These are phyloP conservation scores for Yamadazyma tumulicola DNA, from an alignment of 805 yeast genomes.

Conservation along the genomic window DNA sequence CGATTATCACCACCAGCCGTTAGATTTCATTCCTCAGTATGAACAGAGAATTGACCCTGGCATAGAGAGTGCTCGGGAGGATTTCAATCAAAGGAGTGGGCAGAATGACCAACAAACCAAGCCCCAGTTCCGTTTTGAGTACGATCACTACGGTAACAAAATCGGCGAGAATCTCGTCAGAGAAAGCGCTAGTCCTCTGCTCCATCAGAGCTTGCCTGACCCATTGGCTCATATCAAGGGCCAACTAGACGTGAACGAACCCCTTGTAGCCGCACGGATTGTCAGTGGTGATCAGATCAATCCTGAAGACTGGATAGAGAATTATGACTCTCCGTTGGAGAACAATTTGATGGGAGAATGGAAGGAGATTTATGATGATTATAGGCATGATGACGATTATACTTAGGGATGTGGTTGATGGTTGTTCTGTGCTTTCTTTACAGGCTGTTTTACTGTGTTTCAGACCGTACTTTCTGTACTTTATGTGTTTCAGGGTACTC, in stretches of 20 bases:
- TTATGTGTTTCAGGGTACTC: too few relatives aligned
- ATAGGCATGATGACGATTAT: constrained; percentile 38
- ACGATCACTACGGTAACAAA: constrained; percentile 9
- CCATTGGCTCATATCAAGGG: constrained; percentile 43
- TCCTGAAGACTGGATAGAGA: constrained; percentile 34
- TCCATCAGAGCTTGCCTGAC: constrained; percentile 25
- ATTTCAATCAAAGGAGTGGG: constrained; percentile 3
- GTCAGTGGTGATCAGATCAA: constrained; percentile 40
- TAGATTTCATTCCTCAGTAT: background rate
- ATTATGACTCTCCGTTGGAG: constrained; percentile 6
- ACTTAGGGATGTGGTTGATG: too few relatives aligned
- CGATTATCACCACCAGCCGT: too few relatives aligned
- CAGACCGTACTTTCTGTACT: too few relatives aligned
- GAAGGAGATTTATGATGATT: constrained; percentile 42
- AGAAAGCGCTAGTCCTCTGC: background rate
- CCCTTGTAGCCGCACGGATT: constrained; percentile 38
- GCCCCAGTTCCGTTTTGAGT: too few relatives aligned
- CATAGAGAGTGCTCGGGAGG: constrained; percentile 7
- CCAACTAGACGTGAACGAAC: constrained; percentile 26
- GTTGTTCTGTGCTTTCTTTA: too few relatives aligned
- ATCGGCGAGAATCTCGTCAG: background rate
- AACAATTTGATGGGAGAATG: constrained; percentile 13
- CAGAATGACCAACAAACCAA: background rate
- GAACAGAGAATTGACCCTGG: background rate
- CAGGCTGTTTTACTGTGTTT: too few relatives aligned